phyloP scores from a whole-genome alignment of 768 basidiomycete species.

The Gyrodon lividus region DNA sequence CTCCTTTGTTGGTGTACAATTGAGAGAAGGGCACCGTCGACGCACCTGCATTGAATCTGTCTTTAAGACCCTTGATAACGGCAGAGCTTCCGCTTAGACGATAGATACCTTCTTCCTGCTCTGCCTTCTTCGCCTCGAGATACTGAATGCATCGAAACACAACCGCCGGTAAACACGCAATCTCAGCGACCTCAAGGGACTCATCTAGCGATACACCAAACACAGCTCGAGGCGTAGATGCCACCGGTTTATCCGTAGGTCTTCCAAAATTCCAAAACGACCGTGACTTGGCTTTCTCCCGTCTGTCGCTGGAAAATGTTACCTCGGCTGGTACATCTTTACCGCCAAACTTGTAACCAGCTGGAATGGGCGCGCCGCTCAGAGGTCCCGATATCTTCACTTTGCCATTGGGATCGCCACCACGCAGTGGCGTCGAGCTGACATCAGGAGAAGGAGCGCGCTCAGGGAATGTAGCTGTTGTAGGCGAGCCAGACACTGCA shows the following conservation, averaged over 20 bases:
- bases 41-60: slow-evolving; percentile 88
- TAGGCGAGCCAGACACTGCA: slow-evolving; percentile 48
- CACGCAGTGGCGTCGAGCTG: slow-evolving; percentile 44
- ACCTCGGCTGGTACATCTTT: slow-evolving; percentile 59
- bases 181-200: slow-evolving; percentile 83
- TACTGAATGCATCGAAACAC: slow-evolving; percentile 96
- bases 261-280: slow-evolving; percentile 92
- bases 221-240: slow-evolving; percentile 64
- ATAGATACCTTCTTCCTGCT: slow-evolving; percentile 97
- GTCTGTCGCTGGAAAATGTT: slow-evolving; percentile 56
- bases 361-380: slow-evolving; percentile 80
- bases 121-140: slow-evolving; percentile 89
- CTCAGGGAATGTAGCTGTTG: slow-evolving; percentile 32
- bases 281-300: slow-evolving; percentile 90
- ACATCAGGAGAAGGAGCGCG: slow-evolving; percentile 50
- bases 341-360: slow-evolving; percentile 86
- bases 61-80: slow-evolving; percentile 90
- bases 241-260: slow-evolving; percentile 44
- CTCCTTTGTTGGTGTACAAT: slow-evolving; percentile 7
- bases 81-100: slow-evolving; percentile 92
- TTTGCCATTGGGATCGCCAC: slow-evolving; percentile 58
- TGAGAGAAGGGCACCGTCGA: slow-evolving; percentile 9
- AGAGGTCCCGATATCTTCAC: slow-evolving; percentile 90
- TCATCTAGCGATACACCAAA: slow-evolving; percentile 89
- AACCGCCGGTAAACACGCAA: slow-evolving; percentile 89